Evolutionary conservation across 1,139 yeast genomes (phyloP).

Genomic region (Blastobotrys buckinghamii): DNA sequence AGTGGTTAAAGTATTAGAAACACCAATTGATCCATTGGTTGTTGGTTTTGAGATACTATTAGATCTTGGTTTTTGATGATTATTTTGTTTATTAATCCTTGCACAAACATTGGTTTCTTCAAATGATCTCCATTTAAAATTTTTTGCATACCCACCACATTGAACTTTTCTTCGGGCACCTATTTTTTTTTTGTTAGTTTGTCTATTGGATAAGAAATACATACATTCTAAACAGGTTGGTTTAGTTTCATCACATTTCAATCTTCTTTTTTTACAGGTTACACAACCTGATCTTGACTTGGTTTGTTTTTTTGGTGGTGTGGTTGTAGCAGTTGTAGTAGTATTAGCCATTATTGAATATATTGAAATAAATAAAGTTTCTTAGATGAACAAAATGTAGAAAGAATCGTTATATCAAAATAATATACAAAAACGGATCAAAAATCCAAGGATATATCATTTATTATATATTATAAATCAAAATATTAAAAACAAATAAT

Average conservation of each 20-base stretch:
- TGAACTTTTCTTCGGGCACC: slow-evolving; percentile 39
- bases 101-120: slow-evolving; percentile 29
- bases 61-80: background rate
- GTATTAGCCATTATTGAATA: background rate
- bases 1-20: background rate
- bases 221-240: slow-evolving; percentile 76
- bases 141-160: slow-evolving; percentile 61
- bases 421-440: background rate
- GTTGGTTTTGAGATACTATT: background rate
- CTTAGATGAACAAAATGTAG: no score
- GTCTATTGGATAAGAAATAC: background rate
- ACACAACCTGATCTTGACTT: slow-evolving; percentile 42
- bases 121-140: slow-evolving; percentile 59
- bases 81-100: slow-evolving; percentile 8
- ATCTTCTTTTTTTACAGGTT: slow-evolving; percentile 82
- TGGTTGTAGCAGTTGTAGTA: background rate
- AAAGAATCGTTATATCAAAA: background rate
- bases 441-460: background rate
- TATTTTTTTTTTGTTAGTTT: slow-evolving; percentile 17
- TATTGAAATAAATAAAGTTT: no score
- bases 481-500: no score
- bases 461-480: no score
- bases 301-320: slow-evolving; percentile 9
- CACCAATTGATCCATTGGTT: no score
- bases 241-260: slow-evolving; percentile 83